These are phyloP conservation scores for Brassica juncea DNA, from an alignment of 345 rosid species.

Conservation along the genomic window DNA sequence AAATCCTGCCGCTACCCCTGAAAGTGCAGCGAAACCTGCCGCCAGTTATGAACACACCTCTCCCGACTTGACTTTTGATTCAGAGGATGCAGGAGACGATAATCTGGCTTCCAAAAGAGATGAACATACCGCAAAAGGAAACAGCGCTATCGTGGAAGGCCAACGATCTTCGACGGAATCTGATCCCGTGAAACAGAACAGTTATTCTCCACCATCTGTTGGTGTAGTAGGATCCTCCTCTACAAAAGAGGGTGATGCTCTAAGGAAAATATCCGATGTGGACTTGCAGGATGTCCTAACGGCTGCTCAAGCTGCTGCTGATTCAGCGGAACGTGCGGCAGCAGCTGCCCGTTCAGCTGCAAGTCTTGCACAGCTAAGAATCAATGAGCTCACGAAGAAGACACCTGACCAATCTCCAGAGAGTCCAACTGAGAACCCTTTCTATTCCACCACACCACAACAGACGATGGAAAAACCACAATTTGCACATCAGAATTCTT, in stretches of 20 bases:
- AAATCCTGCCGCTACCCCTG: slow-evolving; percentile 46
- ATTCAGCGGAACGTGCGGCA: slow-evolving; percentile 86
- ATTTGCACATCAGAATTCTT: slow-evolving; percentile 31
- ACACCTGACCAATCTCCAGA: slow-evolving; percentile 46
- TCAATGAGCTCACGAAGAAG: slow-evolving; percentile 63
- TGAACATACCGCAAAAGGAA: slow-evolving; percentile 38
- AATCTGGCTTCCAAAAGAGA: slow-evolving; percentile 36
- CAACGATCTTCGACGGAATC: slow-evolving; percentile 55
- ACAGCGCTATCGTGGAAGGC: slow-evolving; percentile 42
- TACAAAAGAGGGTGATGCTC: slow-evolving; percentile 25
- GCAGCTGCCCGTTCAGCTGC: slow-evolving; percentile 94
- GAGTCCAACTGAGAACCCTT: slow-evolving; percentile 60
- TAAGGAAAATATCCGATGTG: slow-evolving; percentile 45
- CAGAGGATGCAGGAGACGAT: slow-evolving; percentile 22
- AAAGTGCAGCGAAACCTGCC: slow-evolving; percentile 33
- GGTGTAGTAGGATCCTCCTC: slow-evolving; percentile 10
- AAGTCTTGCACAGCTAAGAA: slow-evolving; percentile 84
- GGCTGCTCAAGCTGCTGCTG: slow-evolving; percentile 94
- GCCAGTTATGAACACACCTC: slow-evolving; percentile 37
- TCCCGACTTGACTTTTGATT: slow-evolving; percentile 41
- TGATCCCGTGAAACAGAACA: slow-evolving; percentile 16
- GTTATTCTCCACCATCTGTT: slow-evolving; percentile 19
- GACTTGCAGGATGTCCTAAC: slow-evolving; percentile 82
- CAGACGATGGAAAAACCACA: slow-evolving; percentile 30
- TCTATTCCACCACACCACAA: slow-evolving; percentile 29